Percentiles rank a stretch among this genome's conserved stretches.
These are phyloP conservation scores for Basidiobolus heterosporus DNA, from an alignment of 371 early-diverging fungal species.

Conservation along the genomic window DNA sequence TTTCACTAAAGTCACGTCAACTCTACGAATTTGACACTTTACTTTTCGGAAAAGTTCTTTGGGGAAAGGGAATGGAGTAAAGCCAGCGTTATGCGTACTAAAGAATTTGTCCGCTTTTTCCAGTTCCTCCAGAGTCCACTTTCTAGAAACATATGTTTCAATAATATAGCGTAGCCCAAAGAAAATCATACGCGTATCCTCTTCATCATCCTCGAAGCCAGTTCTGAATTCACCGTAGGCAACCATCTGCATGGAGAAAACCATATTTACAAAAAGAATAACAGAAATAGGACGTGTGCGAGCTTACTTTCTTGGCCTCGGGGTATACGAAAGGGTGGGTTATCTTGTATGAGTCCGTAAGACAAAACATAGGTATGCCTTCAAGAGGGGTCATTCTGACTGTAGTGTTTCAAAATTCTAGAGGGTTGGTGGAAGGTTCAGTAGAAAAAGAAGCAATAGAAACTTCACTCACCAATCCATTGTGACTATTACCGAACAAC, in stretches of 20 bases:
- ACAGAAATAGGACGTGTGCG: neutral
- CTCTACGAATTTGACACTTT: neutral
- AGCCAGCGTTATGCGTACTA: constrained; percentile 42
- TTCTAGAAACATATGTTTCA: constrained; percentile 37
- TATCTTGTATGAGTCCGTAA: constrained; percentile 70
- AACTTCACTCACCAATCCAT: too few relatives aligned
- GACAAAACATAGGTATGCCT: constrained; percentile 26
- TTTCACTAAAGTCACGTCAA: too few relatives aligned
- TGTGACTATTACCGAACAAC: too few relatives aligned
- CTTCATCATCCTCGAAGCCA: constrained; percentile 33
- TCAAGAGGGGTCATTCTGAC: too few relatives aligned
- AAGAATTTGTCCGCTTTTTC: constrained; percentile 42
- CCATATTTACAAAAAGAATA: neutral
- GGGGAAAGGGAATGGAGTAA: constrained; percentile 50
- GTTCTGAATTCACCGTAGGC: constrained; percentile 69
- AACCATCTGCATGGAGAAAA: constrained; percentile 22
- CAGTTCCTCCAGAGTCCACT: constrained; percentile 50
- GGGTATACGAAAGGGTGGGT: constrained; percentile 56
- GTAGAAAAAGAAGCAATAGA: too few relatives aligned
- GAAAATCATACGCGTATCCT: constrained; percentile 53
- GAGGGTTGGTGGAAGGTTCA: too few relatives aligned
- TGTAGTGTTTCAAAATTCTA: too few relatives aligned
- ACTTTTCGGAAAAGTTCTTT: constrained; percentile 51
- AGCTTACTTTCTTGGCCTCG: constrained; percentile 26
- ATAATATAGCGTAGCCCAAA: constrained; percentile 71